Evolutionary conservation across 352 stramenopile genomes (phyloP).

Genomic region (Phytophthora syringae): DNA sequence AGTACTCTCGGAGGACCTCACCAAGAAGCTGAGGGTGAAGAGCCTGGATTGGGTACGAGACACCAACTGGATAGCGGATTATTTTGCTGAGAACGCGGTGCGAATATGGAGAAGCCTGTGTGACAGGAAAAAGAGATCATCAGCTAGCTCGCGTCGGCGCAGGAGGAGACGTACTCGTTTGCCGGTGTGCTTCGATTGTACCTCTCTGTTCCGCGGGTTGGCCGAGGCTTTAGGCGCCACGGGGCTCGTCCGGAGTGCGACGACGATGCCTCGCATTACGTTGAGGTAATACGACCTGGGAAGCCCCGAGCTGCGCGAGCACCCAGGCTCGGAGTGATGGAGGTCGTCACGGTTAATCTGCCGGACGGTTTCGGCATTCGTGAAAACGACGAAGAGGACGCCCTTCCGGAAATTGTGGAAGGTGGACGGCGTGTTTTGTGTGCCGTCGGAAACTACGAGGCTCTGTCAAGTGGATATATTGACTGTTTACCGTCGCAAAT

Average conservation of each 20-base stretch:
- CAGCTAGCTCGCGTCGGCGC: background rate
- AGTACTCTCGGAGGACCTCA: no score
- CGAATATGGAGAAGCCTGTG: background rate
- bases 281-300: no score
- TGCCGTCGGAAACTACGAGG: background rate
- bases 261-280: background rate
- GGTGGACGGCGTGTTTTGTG: background rate
- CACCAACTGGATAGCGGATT: no score
- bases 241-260: background rate
- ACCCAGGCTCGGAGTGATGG: no score
- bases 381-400: no score
- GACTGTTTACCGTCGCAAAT: background rate
- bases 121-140: background rate
- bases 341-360: no score
- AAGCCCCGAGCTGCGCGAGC: no score
- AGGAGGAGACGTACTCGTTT: no score
- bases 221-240: background rate
- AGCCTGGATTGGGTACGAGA: no score
- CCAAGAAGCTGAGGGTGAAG: no score
- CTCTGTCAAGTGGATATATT: background rate
- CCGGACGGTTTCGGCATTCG: no score
- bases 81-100: background rate
- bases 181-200: slow-evolving; percentile 2
- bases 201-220: background rate
- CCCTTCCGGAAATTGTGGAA: background rate